Conservation (phyloP, 1,139 yeast species). For the Pichia sp. region DNA sequence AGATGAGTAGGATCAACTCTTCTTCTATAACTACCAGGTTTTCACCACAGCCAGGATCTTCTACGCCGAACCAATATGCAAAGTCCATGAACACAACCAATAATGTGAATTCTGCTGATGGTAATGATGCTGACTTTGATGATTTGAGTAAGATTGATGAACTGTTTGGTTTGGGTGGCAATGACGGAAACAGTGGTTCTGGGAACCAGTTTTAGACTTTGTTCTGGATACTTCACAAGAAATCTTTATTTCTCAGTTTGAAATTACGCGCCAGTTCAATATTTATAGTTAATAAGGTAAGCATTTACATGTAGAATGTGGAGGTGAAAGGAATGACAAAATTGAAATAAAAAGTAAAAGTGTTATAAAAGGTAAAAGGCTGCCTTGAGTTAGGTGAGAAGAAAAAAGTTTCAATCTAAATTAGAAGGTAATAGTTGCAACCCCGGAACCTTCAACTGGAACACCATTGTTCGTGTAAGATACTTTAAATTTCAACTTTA, state of each 20-base stretch:
- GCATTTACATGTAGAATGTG: too few species aligned
- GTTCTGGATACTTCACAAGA: too few species aligned
- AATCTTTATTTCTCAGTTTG: too few species aligned
- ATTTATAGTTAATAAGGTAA: too few species aligned
- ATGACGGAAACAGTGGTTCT: not conserved
- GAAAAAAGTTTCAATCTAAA: too few species aligned
- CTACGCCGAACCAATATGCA: constrained; percentile 11
- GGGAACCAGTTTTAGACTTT: too few species aligned
- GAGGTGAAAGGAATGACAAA: too few species aligned
- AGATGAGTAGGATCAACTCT: constrained; percentile 24
- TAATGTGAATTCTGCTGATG: not conserved
- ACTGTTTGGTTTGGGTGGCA: constrained; percentile 7
- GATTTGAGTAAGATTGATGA: constrained; percentile 13
- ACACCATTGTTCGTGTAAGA: constrained; percentile 46
- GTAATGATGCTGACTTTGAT: constrained; percentile 5
- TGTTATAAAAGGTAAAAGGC: too few species aligned
- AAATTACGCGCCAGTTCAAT: too few species aligned
- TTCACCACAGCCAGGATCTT: constrained; percentile 25
- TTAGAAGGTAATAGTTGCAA: constrained; percentile 26
- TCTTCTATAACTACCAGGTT: constrained; percentile 25
- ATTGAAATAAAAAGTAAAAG: too few species aligned
- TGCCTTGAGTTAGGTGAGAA: too few species aligned
- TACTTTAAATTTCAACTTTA: constrained; percentile 80
- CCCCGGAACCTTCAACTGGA: constrained; percentile 50
- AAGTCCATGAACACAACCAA: constrained; percentile 1